Conservation (phyloP, 2,329 filamentous ascomycete genomes). For the Hypocrella siamensis region DNA sequence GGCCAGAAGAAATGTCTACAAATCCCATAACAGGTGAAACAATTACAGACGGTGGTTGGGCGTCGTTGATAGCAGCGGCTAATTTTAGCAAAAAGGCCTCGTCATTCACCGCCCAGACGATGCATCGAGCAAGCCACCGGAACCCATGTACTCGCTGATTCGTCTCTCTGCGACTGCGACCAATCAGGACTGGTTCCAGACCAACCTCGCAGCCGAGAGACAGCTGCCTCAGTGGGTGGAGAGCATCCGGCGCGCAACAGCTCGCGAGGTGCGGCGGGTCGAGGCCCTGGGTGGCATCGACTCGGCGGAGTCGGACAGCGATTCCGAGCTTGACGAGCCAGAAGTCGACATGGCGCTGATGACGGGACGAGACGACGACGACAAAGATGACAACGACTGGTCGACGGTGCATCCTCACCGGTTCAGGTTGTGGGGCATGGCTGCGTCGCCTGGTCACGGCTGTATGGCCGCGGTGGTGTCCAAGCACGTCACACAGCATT, state of each 20-base stretch:
- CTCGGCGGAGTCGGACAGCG: conserved; percentile 9
- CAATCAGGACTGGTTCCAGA: conserved; percentile 37
- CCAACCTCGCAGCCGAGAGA: conserved; percentile 21
- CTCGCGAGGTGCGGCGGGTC: conserved; percentile 27
- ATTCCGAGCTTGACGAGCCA: conserved; percentile 5
- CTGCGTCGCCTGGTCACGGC: conserved; percentile 33
- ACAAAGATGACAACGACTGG: conserved; percentile 17
- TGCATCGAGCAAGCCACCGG: conserved; percentile 8
- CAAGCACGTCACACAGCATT: conserved; percentile 30
- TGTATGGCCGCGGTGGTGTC: conserved; percentile 34
- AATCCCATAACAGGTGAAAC: conserved; percentile 11
- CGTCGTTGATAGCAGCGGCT: background rate
- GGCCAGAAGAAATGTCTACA: conserved; percentile 17
- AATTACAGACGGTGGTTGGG: background rate
- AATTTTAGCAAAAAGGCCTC: conserved; percentile 24
- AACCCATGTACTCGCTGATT: conserved; percentile 34
- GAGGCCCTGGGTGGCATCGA: conserved; percentile 23
- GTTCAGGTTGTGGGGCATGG: conserved; percentile 37
- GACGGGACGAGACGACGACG: too few relatives aligned
- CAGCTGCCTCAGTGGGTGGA: conserved; percentile 28
- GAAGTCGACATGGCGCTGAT: conserved; percentile 4
- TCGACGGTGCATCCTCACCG: conserved; percentile 32
- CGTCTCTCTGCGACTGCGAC: conserved; percentile 35
- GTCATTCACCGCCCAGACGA: conserved; percentile 22
- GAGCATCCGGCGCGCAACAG: conserved; percentile 26